Conservation (phyloP, 192 early-diverging fungal species). For the Entomortierella chlamydospora region DNA sequence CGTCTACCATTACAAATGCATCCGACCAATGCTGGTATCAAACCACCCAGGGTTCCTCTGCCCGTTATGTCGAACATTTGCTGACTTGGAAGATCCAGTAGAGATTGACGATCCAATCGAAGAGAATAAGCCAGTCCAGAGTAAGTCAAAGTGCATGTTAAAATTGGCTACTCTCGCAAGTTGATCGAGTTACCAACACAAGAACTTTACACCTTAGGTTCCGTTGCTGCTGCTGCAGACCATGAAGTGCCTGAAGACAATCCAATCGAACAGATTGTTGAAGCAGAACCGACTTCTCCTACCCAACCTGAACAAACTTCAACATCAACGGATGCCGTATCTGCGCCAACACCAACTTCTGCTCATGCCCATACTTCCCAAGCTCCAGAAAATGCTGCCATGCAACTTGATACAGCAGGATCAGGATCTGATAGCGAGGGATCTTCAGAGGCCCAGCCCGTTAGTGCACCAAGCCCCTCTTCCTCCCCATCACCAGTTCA, state of each 20-base stretch:
- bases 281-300: background rate
- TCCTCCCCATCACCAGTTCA: constrained; percentile 10
- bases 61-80: constrained; percentile 92
- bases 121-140: constrained; percentile 16
- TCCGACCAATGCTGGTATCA: constrained; percentile 80
- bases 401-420: constrained; percentile 13
- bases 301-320: background rate
- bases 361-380: constrained; percentile 23
- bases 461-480: background rate
- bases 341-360: constrained; percentile 15
- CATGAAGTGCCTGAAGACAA: background rate
- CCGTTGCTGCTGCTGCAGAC: constrained; percentile 3
- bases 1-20: constrained; percentile 94
- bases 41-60: constrained; percentile 84
- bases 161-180: background rate
- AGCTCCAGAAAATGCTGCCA: constrained; percentile 4
- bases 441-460: background rate
- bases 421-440: background rate
- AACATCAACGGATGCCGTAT: background rate
- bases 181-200: too few relatives aligned
- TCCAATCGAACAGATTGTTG: constrained; percentile 11
- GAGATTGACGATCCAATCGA: constrained; percentile 66
- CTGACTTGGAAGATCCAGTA: constrained; percentile 88
- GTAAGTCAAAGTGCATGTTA: constrained; percentile 3
- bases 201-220: too few relatives aligned